A percentile compares a stretch with the other conserved stretches of the same genome.
phyloP scores from a whole-genome alignment of 1,284 basidiomycete genomes.

The Papiliotrema laurentii region DNA sequence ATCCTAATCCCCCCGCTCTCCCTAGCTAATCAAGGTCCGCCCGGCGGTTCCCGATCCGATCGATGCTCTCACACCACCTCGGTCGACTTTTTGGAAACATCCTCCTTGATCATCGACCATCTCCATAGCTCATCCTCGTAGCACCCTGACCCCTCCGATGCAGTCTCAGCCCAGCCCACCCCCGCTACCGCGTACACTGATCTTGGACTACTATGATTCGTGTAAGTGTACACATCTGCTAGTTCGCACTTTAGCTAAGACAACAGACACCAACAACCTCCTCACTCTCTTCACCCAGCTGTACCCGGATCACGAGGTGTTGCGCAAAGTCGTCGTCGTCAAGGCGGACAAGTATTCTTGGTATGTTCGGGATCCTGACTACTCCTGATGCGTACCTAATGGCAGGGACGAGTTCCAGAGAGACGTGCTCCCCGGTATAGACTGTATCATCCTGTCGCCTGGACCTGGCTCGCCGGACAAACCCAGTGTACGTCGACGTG shows the following conservation, averaged over 20 bases:
- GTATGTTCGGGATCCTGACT: slow-evolving; percentile 16
- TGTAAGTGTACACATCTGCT: slow-evolving; percentile 23
- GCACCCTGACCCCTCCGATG: not conserved
- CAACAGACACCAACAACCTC: slow-evolving; percentile 48
- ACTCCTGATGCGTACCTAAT: not conserved
- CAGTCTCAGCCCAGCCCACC: slow-evolving; percentile 16
- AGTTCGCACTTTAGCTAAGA: not conserved
- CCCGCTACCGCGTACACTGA: slow-evolving; percentile 43
- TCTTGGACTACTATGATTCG: slow-evolving; percentile 49
- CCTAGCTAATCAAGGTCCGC: no score
- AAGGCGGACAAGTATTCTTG: slow-evolving; percentile 46
- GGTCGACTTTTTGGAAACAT: no score
- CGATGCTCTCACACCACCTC: no score
- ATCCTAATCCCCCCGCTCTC: no score
- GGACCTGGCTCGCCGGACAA: slow-evolving; percentile 47
- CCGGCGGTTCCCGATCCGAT: no score
- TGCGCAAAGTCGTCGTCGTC: slow-evolving; percentile 46
- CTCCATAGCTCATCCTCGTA: not conserved
- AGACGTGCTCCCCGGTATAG: slow-evolving; percentile 40
- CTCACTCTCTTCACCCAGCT: slow-evolving; percentile 46
- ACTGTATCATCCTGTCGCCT: slow-evolving; percentile 49
- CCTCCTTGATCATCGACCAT: no score
- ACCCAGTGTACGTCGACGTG: slow-evolving; percentile 19
- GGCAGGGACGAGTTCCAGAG: slow-evolving; percentile 38
- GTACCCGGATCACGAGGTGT: slow-evolving; percentile 41